Evolutionary conservation across 2,329 filamentous ascomycete genomes (phyloP).

Genomic region (Sporothrix inflata): DNA sequence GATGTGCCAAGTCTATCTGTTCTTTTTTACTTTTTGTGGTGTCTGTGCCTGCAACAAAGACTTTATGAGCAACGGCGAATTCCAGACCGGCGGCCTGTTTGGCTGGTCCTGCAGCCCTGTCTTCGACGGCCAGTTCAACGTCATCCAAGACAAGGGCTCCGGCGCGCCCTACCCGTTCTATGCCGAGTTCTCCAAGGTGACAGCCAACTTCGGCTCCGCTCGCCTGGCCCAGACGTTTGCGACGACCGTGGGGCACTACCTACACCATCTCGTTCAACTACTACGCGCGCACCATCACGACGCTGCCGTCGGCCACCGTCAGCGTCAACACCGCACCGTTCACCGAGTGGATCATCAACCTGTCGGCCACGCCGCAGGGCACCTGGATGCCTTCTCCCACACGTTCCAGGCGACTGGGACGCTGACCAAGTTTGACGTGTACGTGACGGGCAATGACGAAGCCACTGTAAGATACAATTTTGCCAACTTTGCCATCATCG

Average conservation of each 20-base stretch:
- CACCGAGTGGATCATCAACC: not conserved
- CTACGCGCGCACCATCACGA: not conserved
- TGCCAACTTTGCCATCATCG: not conserved
- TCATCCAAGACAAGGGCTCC: too few relatives aligned
- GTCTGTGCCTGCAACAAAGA: too few relatives aligned
- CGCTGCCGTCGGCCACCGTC: not conserved
- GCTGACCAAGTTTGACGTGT: not conserved
- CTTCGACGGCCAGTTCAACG: too few relatives aligned
- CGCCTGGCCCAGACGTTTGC: not conserved
- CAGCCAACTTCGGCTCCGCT: not conserved
- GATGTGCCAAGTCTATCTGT: not conserved
- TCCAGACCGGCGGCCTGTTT: too few relatives aligned
- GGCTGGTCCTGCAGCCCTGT: too few relatives aligned
- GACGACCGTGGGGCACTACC: not conserved
- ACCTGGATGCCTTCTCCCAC: not conserved
- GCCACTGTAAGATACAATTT: too few relatives aligned
- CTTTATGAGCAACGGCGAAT: too few relatives aligned
- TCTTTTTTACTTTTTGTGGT: not conserved
- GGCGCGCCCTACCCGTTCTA: not conserved
- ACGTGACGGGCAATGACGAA: too few relatives aligned
- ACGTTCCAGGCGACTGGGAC: not conserved
- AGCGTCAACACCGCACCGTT: not conserved
- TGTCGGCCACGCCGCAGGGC: not conserved
- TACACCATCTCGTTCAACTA: not conserved
- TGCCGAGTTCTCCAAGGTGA: not conserved